Evolutionary conservation across 495 filamentous ascomycete genomes (phyloP), one percentile per base, ranked within the genome.

Genomic region (Podospora bellae-mahoneyi): DNA sequence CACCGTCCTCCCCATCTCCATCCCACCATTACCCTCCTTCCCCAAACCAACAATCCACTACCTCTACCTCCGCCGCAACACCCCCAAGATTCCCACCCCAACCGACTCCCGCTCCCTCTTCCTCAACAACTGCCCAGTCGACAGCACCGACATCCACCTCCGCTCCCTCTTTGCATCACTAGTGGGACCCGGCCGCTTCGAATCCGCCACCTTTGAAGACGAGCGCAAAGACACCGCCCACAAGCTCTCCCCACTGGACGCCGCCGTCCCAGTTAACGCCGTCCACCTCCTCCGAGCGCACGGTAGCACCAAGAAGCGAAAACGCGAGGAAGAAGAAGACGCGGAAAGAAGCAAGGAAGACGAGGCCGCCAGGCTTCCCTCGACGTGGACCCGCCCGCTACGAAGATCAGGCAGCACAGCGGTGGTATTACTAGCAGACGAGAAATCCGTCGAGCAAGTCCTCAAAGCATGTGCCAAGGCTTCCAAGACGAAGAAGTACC

Each of bases 101-200:
- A 84, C 90, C 73, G 88, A 93, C 73, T 75, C 85, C 26, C 88
- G 92, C 67, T 91, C 90, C 60, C 84, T 99, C 27, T 99, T 97
- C 80, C 73, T 94, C 26, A 89, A 93, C 68, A 98, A 99, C 75
- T 75, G 94, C 5, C 96, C 95, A 44, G 81, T 93, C 71, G 94
- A 97, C 77, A 88, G 91, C 65, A 96, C 91, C 48, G 87, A 91
- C 61, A 72, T 79, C 0, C 92, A 95, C 72, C 79, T 98, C 19
- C 89, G 92, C 53, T 82, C 85, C 65, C 79, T 99, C 0, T 92
- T 97, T 71, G 79, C 85, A 0, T 81, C 81, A 0, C 83, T 92
- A 56, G 82, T 95, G 28, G 88, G 91, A 34, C 87, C 87, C 5
- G 91, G 90, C 28, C 84, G 89, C 57, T 88, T 99, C 53, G 92